phyloP scores from a whole-genome alignment of 345 rosid species.

The Arabidopsis arenosa region DNA sequence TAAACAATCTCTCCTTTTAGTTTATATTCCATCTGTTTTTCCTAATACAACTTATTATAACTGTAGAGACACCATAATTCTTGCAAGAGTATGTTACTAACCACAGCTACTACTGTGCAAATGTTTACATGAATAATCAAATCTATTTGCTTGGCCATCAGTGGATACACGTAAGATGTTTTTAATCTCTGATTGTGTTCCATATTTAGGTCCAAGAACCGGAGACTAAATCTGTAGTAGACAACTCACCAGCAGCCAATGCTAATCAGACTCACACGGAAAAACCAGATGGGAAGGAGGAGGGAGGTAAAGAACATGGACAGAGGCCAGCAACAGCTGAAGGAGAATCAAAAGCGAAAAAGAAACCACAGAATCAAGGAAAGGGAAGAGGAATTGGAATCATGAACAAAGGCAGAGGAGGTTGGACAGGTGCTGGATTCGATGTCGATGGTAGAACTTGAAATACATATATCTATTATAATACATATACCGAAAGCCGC shows the following conservation, averaged over 20 bases:
- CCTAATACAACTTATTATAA: conserved; percentile 7
- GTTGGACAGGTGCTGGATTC: conserved; percentile 81
- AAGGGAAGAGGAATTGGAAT: conserved; percentile 69
- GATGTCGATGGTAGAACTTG: conserved; percentile 72
- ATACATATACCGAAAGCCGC: not conserved
- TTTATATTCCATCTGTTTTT: conserved; percentile 6
- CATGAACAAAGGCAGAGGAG: conserved; percentile 70
- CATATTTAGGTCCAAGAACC: conserved; percentile 53
- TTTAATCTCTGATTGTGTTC: conserved; percentile 39
- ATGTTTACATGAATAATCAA: conserved; percentile 5
- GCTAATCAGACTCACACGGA: conserved; percentile 40
- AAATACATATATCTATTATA: conserved; percentile 29
- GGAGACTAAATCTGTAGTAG: conserved; percentile 45
- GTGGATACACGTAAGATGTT: conserved; percentile 31
- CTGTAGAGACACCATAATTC: not conserved
- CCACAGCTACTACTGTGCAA: conserved; percentile 4
- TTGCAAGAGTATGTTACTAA: conserved; percentile 16
- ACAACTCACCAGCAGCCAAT: conserved; percentile 46
- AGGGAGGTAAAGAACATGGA: conserved; percentile 46
- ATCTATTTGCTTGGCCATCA: conserved; percentile 14
- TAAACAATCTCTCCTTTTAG: conserved; percentile 48
- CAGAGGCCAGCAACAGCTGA: conserved; percentile 51
- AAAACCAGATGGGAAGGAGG: conserved; percentile 46
- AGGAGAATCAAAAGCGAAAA: conserved; percentile 64
- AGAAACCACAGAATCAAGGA: conserved; percentile 66